Base-by-base conservation (phyloP, 164 flowering plant species). In the Tetracentron sinense region DNA sequence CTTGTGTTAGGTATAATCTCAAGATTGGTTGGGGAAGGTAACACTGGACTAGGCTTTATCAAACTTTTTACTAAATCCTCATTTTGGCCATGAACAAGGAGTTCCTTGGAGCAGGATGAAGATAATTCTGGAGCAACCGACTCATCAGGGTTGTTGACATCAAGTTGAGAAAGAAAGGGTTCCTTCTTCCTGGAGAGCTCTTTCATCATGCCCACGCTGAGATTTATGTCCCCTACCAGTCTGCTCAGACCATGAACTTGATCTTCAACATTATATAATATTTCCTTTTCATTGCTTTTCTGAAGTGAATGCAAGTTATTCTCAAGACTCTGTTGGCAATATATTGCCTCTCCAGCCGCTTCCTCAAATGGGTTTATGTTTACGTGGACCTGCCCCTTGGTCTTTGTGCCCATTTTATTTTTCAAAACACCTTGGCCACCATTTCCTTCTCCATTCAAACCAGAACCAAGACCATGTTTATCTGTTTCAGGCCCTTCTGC, bases 251-350 rank as follows among this genome's bases (percentile, higher is more conserved):
- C 50, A 38, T 76, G 70, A 22, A 74, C 67, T 60, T 64, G 69
- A 44, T 72, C 69, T 56, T 67, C 60, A 20, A 38, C 29, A 22
- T 46, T 15, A 26, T 14, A 44, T 25, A 57, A 0, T 54, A 77
- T 80, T 42, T 75, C 77, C 67, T 69, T 75, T n/a, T 60, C 74
- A 42, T 26, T 44, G n/a, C 51, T 62, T 47, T 46, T 14, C 22
- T 58, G 25, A 1, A 31, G 38, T 44, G 11, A 21, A 49, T 44
- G 51, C 19, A 2, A 51, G 15, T 46, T 58, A 31, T 33, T 56
- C 56, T 60, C 63, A 0, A 31, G 66, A 28, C 14, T 38, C 1
- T 38, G 44, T 10, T 38, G 4, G 15, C 17, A 44, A 44, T 19
- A n/a, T 19, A 15, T 27, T 29, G 50, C 62, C 33, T 35, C 54